Evolutionary conservation across 208 protist species (phyloP), one percentile per base, ranked within the genome.

Genomic region (Wallacemonas sp.): DNA sequence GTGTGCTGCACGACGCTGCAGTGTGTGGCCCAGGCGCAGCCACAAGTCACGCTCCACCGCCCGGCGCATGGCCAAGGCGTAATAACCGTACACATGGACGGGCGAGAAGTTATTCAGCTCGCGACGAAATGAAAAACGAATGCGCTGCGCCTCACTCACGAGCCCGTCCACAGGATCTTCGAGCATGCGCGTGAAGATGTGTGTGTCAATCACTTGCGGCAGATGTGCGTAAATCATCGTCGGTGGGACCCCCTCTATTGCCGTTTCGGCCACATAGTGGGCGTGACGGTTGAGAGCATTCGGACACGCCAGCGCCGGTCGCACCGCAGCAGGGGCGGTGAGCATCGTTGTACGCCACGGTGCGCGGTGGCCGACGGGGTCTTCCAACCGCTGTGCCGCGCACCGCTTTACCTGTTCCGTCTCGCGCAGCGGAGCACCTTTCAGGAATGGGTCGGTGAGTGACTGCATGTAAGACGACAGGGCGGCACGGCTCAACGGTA

Each of bases 211-310:
- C 15, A 73, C 15, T 30, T 32, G 65, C 21, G 69, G 69, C 33
- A 73, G 68, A 64, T 76, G 75, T 1, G 65, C 69, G 53, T 71
- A 81, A 32, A 61, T 54, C 22, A 71, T 30, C 0, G 70, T 67
- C 13, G 65, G 65, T 2, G 33, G 41, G 37, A 77, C 39, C 2
- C 75, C 70, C 4, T 65, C 52, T 17, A 79, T 27, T 19, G 46
- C 36, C 10, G 48, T 44, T 46, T 61, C 53, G 2, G 52, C 21
- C 4, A 42, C 24, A 26, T 63, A 69, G 46, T 63, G 73, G 2
- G 73, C 66, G 5, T 68, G 10, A 21, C 34, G 30, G 42, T 67
- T 72, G n/a, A 78, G 42, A 2, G 21, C 38, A 44, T 70, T 50
- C 1, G 10, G 15, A 17, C 12, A 50, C 24, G 57, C 36, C 15